A percentile compares a stretch with the other conserved stretches of the same genome.
Evolutionary conservation across 2,329 filamentous ascomycete species (phyloP).

Genomic region (Metarhizium anisopliae): DNA sequence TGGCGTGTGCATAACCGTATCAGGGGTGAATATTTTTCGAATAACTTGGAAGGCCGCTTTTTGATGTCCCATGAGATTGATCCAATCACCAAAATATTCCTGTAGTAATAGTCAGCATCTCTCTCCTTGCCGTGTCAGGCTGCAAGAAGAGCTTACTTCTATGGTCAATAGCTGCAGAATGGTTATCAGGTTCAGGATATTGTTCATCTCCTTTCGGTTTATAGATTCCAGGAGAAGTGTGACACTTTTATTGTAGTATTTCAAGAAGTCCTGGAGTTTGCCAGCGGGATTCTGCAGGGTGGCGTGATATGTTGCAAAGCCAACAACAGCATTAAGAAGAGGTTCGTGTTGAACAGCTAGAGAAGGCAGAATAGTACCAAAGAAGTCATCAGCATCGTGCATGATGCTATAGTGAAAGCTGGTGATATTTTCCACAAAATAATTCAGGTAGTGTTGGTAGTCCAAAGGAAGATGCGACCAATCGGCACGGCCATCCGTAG

Average conservation of each 20-base stretch:
- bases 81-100: slow-evolving; percentile 95
- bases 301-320: slow-evolving; percentile 81
- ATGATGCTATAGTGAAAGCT: slow-evolving; percentile 77
- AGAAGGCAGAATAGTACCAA: slow-evolving; percentile 61
- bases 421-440: slow-evolving; percentile 69
- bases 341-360: slow-evolving; percentile 68
- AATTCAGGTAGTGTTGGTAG: slow-evolving; percentile 68
- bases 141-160: slow-evolving; percentile 51
- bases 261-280: slow-evolving; percentile 71
- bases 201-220: slow-evolving; percentile 60
- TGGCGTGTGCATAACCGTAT: slow-evolving; percentile 62
- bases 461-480: slow-evolving; percentile 57
- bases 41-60: slow-evolving; percentile 80
- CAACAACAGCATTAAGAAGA: slow-evolving; percentile 76
- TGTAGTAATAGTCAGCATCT: slow-evolving; percentile 26
- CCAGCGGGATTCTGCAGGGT: slow-evolving; percentile 62
- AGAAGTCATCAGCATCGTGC: slow-evolving; percentile 62
- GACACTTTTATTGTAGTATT: slow-evolving; percentile 86
- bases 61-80: slow-evolving; percentile 87
- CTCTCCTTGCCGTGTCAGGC: slow-evolving; percentile 1
- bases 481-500: slow-evolving; percentile 27
- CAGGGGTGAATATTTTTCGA: slow-evolving; percentile 65
- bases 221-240: slow-evolving; percentile 64
- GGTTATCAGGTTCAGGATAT: slow-evolving; percentile 68
- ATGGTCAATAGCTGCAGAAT: slow-evolving; percentile 89